Evolutionary conservation across 108 stramenopile genomes (phyloP), one percentile per base, ranked within the genome.

Genomic region (Skeletonema marinoi): DNA sequence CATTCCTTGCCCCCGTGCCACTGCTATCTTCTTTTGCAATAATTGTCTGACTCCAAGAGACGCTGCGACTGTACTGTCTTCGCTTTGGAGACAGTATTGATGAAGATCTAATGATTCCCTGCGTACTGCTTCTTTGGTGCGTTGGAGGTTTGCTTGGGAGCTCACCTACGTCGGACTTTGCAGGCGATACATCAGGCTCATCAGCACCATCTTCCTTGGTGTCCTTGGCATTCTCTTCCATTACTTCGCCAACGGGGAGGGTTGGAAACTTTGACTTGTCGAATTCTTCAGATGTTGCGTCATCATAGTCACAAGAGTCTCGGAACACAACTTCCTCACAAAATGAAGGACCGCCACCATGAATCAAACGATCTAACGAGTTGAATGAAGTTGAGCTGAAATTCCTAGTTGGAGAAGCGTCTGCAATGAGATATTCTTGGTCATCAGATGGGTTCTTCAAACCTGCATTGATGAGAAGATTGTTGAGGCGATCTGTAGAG

Each of bases 41-140:
- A 32, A 73, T 75, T 59, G 76, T 59, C 6, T 77, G 75, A 44
- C 75, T 69, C 82, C 82, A 82, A 11, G 82, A 82, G 17, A 82
- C 82, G 39, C 82, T 82, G 32, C 82, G 82, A 46, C 35, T 65
- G 44, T 82, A 82, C 16, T 67, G 75, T 29, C 70, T 76, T 64
- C 63, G 30, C 38, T 35, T 35, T 39, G 63, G 54, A 31, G 73
- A 54, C 32, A 12, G 61, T 9, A 42, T 74, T 16, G 68, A 74
- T 8, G 80, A 81, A 2, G 66, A 63, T 35, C 71, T 75, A 62
- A 81, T 81, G 56, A 81, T 81, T 17, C 73, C 69, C 32, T 33
- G 46, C 12, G 82, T 82, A 46, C 71, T 82, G 54, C 74, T 72
- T 50, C 72, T 39, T 59, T 70, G 71, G 73, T 58, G 70, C 32